phyloP scores from a whole-genome alignment of 345 rosid species.

The Hevea brasiliensis region DNA sequence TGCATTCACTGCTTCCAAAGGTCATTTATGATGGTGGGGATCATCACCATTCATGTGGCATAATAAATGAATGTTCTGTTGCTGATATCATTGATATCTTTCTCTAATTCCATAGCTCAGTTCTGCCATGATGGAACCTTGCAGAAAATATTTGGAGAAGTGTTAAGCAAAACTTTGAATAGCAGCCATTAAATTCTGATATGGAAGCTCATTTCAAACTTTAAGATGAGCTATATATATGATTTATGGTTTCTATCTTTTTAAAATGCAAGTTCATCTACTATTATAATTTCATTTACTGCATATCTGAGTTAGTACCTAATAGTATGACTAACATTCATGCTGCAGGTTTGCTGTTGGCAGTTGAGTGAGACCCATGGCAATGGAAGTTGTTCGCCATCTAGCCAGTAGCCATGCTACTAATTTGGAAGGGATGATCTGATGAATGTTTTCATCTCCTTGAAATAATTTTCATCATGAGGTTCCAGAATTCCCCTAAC shows the following conservation, averaged over 20 bases:
- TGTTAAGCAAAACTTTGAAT: conserved; percentile 5
- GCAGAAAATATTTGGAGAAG: background rate
- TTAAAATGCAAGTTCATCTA: background rate
- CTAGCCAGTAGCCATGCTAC: background rate
- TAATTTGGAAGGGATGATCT: background rate
- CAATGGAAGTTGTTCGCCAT: background rate
- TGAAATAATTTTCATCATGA: background rate
- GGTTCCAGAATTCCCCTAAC: background rate
- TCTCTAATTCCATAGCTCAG: conserved; percentile 15
- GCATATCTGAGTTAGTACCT: background rate
- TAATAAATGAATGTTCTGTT: conserved; percentile 24
- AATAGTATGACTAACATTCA: background rate
- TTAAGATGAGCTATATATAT: conserved; percentile 2
- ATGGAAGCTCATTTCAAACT: conserved; percentile 15
- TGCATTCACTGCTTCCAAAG: conserved; percentile 44
- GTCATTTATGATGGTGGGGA: conserved; percentile 40
- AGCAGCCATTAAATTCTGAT: background rate
- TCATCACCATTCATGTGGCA: conserved; percentile 24
- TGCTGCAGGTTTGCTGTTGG: background rate
- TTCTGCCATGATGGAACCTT: conserved; percentile 23
- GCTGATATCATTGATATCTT: conserved; percentile 9
- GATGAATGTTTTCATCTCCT: background rate
- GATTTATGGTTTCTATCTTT: background rate
- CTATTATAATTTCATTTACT: background rate
- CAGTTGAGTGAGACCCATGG: background rate